A percentile compares a stretch with the other conserved stretches of the same genome.
Conservation (phyloP, 2,329 filamentous ascomycete genomes). For the Colletotrichum filicis region DNA sequence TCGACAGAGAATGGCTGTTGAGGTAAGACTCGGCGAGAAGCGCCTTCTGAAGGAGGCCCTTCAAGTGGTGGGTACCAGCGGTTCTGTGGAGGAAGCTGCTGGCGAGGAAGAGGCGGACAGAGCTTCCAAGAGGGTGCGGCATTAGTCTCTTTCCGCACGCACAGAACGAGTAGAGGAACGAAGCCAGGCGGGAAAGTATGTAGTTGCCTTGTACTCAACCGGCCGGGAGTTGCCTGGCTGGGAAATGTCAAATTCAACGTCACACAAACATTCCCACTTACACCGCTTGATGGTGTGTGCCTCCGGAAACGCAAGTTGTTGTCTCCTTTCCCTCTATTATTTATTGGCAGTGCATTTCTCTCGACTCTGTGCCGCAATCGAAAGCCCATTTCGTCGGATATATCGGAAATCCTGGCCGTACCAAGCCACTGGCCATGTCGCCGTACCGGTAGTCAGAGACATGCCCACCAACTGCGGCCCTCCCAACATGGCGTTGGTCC, state of each 20-base stretch:
- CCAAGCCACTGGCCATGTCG: not conserved
- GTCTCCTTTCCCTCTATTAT: not conserved
- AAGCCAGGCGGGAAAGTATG: not conserved
- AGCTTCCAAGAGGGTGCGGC: constrained; percentile 45
- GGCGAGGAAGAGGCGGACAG: constrained; percentile 41
- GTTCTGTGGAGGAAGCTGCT: constrained; percentile 35
- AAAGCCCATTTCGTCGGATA: not conserved
- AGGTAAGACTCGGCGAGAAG: constrained; percentile 80
- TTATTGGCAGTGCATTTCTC: not conserved
- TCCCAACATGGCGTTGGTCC: not conserved
- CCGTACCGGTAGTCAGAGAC: not conserved
- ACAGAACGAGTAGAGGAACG: not conserved
- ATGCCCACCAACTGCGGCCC: not conserved
- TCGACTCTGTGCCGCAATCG: not conserved
- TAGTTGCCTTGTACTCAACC: not conserved
- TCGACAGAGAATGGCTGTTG: constrained; percentile 68
- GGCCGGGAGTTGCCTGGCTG: not conserved
- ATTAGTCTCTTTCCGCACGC: not conserved
- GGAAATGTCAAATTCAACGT: constrained; percentile 21
- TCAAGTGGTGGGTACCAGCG: constrained; percentile 41
- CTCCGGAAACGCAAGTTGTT: not conserved
- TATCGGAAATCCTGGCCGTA: not conserved
- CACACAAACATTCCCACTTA: not conserved
- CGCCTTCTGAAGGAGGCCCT: constrained; percentile 67
- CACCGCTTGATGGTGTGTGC: not conserved